A percentile compares a stretch with the other conserved stretches of the same genome.
Conservation (phyloP, 495 filamentous ascomycete species). For the Talaromyces wortmannii region DNA sequence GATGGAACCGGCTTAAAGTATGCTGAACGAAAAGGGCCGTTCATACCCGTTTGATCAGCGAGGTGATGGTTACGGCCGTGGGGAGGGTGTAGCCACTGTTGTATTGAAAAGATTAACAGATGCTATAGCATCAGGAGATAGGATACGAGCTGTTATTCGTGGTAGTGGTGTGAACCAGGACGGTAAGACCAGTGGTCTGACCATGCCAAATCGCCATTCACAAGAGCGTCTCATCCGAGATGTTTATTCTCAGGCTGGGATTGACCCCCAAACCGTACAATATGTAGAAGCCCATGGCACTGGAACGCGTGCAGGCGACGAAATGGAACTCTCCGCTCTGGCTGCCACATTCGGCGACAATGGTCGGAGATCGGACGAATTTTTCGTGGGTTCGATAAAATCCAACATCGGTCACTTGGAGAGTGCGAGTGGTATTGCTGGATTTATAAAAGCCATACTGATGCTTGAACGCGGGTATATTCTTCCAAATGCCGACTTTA, state of each 20-base stretch:
- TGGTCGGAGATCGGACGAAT: constrained; percentile 12
- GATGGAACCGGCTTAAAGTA: too few species aligned
- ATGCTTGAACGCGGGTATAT: constrained; percentile 22
- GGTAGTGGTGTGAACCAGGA: constrained; percentile 22
- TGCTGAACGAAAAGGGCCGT: background rate
- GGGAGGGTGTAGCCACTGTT: constrained; percentile 37
- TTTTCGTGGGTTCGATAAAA: constrained; percentile 13
- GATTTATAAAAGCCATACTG: constrained; percentile 25
- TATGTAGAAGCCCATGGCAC: constrained; percentile 19
- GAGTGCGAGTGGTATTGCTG: constrained; percentile 22
- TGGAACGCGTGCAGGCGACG: constrained; percentile 23
- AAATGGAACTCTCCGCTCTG: constrained; percentile 36
- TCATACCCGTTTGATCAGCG: constrained; percentile 43
- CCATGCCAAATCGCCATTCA: constrained; percentile 12
- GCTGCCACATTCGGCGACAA: constrained; percentile 26
- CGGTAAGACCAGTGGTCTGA: constrained; percentile 16
- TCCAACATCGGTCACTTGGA: constrained; percentile 32
- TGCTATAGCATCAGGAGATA: constrained; percentile 23
- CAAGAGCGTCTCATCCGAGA: constrained; percentile 26
- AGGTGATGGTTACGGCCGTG: constrained; percentile 61
- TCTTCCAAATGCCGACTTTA: constrained; percentile 26
- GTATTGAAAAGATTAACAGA: constrained; percentile 21
- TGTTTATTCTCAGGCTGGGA: constrained; percentile 17
- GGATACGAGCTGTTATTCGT: constrained; percentile 32
- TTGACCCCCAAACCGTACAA: constrained; percentile 7